Base-by-base conservation (phyloP, 352 stramenopile species). In the Phytophthora agathidicida region DNA sequence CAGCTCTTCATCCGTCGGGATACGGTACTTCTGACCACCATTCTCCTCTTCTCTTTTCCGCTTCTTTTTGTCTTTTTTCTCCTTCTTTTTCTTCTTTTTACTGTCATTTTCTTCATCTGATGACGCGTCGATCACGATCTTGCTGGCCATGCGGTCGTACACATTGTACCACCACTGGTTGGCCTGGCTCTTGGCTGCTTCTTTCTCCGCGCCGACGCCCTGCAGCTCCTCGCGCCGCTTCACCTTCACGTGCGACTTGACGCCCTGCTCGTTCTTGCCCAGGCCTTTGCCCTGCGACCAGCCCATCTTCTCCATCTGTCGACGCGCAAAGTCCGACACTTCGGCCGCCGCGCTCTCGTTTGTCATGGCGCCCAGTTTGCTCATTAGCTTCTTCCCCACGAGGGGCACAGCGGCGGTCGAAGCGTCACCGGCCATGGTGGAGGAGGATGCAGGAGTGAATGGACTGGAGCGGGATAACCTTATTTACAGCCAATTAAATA, bases 211-310 rank as follows among this genome's bases (percentile, higher is more conserved):
- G 19, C 96, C 96, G 2, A 99, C 76, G 31, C 96, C 96, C 68
- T 94, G 83, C 56, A 95, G 81, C 69, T 98, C 95, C 24, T 97
- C 81, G 44, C 96, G 91, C 62, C 98, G 96, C 65, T 96, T 90
- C 8, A 98, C 96, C 56, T 89, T 91, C 31, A 99, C 83, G 77
- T 99, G 96, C 19, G 86, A 94, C 27, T 85, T 77, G 11, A 98
- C 90, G 42, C 97, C 97, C 60, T 98, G 80, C 60, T 98, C 86
- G 47, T 94, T 70, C 75, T 99, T 99, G 56, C 97, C 97, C 9
- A 99, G 80, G 1, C 97, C 97, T 55, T 98, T 98, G 57, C 96
- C 96, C 57, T 97, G 86, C 39, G 65, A 92, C 96, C 96, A 99
- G 59, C 96, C 96, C 91, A 99, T 98, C 62, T 97, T 97, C 57